These are phyloP conservation scores for Monosporascus ibericus DNA, from an alignment of 2,329 filamentous ascomycete genomes.

Conservation along the genomic window DNA sequence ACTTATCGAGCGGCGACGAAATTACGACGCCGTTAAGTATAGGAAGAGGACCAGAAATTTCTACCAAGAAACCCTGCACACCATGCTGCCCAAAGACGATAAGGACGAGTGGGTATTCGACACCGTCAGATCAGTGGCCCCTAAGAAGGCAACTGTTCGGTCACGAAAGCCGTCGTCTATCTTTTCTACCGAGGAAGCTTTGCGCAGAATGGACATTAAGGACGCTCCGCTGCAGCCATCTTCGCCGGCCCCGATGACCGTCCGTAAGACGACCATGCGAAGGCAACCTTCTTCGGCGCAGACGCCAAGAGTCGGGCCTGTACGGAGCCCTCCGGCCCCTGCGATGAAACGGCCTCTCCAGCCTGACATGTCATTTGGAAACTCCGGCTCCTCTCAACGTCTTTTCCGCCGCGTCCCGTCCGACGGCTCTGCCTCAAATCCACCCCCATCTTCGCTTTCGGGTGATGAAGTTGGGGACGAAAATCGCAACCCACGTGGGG, in stretches of 20 bases:
- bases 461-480: conserved; percentile 48
- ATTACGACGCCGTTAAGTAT: conserved; percentile 70
- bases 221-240: conserved; percentile 53
- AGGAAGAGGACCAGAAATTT: conserved; percentile 69
- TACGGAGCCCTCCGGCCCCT: conserved; percentile 29
- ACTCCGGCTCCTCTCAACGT: conserved; percentile 84
- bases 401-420: conserved; percentile 84
- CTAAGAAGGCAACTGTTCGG: conserved; percentile 48
- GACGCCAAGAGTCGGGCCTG: conserved; percentile 32
- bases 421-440: conserved; percentile 48
- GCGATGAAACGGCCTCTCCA: conserved; percentile 72
- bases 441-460: conserved; percentile 33
- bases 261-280: conserved; percentile 54
- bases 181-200: conserved; percentile 52
- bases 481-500: conserved; percentile 52
- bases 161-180: conserved; percentile 52
- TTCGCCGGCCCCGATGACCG: conserved; percentile 48
- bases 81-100: conserved; percentile 59
- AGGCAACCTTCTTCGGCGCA: conserved; percentile 39
- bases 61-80: conserved; percentile 87
- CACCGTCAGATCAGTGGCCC: conserved; percentile 71
- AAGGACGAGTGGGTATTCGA: conserved; percentile 94
- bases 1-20: conserved; percentile 74
- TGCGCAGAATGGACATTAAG: conserved; percentile 55
- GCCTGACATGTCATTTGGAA: conserved; percentile 88